Percentiles rank a stretch among this genome's conserved stretches.
These are phyloP conservation scores for Pseudoturritis turrita DNA, from an alignment of 345 rosid genomes.

Conservation along the genomic window DNA sequence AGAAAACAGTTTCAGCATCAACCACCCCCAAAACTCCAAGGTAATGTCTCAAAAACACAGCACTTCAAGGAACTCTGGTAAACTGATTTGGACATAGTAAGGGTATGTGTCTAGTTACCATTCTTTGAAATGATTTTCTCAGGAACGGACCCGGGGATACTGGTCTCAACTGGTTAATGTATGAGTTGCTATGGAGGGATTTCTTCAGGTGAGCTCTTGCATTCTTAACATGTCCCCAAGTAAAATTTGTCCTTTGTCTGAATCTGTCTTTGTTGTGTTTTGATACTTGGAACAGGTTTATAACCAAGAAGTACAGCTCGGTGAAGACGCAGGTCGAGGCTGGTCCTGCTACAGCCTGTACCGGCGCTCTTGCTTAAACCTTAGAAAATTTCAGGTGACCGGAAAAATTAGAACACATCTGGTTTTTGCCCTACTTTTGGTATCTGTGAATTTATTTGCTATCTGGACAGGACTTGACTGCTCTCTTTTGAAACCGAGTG, in stretches of 20 bases:
- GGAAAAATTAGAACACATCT: neutral
- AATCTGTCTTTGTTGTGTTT: neutral
- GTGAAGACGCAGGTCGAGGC: conserved; percentile 55
- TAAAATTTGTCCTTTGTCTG: neutral
- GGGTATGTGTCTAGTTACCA: conserved; percentile 7
- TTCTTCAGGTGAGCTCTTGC: conserved; percentile 67
- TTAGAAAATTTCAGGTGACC: conserved; percentile 1
- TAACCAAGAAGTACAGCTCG: conserved; percentile 75
- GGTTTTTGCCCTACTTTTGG: neutral
- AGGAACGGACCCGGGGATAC: conserved; percentile 46
- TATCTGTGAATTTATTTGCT: neutral
- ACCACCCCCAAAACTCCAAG: conserved; percentile 12
- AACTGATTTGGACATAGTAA: neutral
- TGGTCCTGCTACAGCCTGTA: conserved; percentile 70
- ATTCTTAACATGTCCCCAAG: neutral
- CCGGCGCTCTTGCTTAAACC: conserved; percentile 55
- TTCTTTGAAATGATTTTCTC: conserved; percentile 3
- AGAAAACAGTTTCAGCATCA: conserved; percentile 46
- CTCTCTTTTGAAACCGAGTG: neutral
- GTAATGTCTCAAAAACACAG: conserved; percentile 16
- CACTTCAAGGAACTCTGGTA: neutral
- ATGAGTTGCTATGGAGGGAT: conserved; percentile 94
- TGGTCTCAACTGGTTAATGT: conserved; percentile 77
- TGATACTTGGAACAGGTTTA: conserved; percentile 49
- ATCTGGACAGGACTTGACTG: conserved; percentile 17